phyloP scores from a whole-genome alignment of 768 basidiomycete genomes.

The Dentipellis fragilis region DNA sequence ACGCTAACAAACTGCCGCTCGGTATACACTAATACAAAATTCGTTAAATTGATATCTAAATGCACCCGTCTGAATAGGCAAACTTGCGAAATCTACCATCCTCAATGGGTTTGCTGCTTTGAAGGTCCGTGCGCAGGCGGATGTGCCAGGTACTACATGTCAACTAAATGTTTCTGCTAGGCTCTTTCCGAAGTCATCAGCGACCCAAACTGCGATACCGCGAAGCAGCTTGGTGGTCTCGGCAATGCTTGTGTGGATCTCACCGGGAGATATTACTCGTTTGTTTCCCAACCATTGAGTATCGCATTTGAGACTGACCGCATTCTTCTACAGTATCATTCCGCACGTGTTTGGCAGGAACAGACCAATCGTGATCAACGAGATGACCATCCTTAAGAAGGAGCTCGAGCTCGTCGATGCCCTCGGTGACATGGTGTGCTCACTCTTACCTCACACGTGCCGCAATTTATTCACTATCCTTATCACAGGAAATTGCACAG shows the following conservation, averaged over 20 bases:
- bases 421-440: conserved; percentile 48
- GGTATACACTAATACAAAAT: conserved; percentile 22
- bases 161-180: background rate
- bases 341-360: conserved; percentile 51
- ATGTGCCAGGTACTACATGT: background rate
- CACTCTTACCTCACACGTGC: background rate
- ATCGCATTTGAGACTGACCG: background rate
- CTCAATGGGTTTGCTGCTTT: conserved; percentile 48
- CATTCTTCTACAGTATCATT: conserved; percentile 34
- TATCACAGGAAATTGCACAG: conserved; percentile 41
- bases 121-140: conserved; percentile 27
- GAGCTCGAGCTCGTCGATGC: conserved; percentile 58
- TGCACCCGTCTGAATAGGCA: conserved; percentile 27
- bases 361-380: conserved; percentile 35
- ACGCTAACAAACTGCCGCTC: conserved; percentile 53
- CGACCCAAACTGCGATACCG: conserved; percentile 30
- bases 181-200: conserved; percentile 34
- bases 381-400: conserved; percentile 30
- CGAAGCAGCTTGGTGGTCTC: conserved; percentile 27
- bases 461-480: background rate
- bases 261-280: conserved; percentile 50
- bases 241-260: conserved; percentile 34
- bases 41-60: background rate
- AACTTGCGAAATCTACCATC: conserved; percentile 52
- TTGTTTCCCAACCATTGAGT: conserved; percentile 11